These are phyloP conservation scores for Sungouiozyma intestinalis DNA, from an alignment of 805 yeast genomes.

Conservation along the genomic window DNA sequence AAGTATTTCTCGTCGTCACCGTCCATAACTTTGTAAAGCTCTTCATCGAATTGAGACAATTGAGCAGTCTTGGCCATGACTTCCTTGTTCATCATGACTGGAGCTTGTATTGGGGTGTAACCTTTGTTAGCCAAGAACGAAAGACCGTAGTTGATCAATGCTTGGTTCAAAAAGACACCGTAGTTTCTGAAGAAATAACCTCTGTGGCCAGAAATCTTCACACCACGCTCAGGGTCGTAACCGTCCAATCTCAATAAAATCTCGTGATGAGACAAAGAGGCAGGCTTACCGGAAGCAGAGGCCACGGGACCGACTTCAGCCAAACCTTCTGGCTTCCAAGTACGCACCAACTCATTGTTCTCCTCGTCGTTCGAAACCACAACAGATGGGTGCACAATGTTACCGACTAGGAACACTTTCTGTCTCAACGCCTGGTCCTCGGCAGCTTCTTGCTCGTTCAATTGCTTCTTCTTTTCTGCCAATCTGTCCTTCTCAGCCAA, in stretches of 20 bases:
- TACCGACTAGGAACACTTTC: constrained; percentile 87
- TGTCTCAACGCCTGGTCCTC: constrained; percentile 64
- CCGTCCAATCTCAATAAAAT: constrained; percentile 90
- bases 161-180: constrained; percentile 97
- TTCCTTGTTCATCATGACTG: constrained; percentile 99
- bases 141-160: constrained; percentile 92
- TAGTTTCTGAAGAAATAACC: constrained; percentile 91
- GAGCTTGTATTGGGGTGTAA: constrained; percentile 90
- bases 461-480: constrained; percentile 55
- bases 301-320: constrained; percentile 53
- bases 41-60: constrained; percentile 95
- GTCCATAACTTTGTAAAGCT: constrained; percentile 89
- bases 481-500: constrained; percentile 71
- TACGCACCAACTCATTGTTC: constrained; percentile 76
- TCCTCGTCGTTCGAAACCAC: constrained; percentile 82
- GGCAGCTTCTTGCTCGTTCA: constrained; percentile 59
- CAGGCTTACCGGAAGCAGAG: constrained; percentile 66
- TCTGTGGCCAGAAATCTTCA: constrained; percentile 94
- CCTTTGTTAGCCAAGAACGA: constrained; percentile 67
- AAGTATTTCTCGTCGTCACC: constrained; percentile 97
- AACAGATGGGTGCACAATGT: constrained; percentile 87
- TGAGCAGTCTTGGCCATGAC: constrained; percentile 99
- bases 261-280: constrained; percentile 88
- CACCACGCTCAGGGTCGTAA: constrained; percentile 98
- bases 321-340: constrained; percentile 76